Percentiles rank a stretch among this genome's conserved stretches.
These are phyloP conservation scores for Lophium mytilinum DNA, from an alignment of 495 filamentous ascomycete genomes.

Conservation along the genomic window DNA sequence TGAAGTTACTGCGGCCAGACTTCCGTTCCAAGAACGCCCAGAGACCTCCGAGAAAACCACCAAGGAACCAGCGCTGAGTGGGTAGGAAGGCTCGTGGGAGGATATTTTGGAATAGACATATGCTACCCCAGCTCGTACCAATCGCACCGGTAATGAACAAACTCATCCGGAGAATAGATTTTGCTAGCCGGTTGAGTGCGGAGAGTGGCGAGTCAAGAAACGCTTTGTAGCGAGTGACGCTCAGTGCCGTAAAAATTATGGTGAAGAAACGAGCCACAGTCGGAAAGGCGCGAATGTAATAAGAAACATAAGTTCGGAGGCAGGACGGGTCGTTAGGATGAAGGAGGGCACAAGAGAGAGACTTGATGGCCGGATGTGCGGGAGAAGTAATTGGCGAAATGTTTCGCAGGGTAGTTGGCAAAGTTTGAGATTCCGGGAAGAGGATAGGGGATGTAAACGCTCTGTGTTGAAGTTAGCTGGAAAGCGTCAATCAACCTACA, in stretches of 20 bases:
- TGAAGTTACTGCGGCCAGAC: slow-evolving; percentile 53
- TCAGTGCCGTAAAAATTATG: slow-evolving; percentile 58
- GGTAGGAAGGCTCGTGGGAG: slow-evolving; percentile 70
- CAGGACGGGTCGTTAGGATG: slow-evolving; percentile 85
- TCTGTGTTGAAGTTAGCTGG: slow-evolving; percentile 28
- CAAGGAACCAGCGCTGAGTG: slow-evolving; percentile 77
- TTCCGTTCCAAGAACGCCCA: slow-evolving; percentile 67
- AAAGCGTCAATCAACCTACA: background rate
- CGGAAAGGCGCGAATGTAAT: slow-evolving; percentile 74
- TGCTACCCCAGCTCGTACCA: slow-evolving; percentile 73
- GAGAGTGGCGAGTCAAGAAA: slow-evolving; percentile 59
- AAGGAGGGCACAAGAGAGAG: slow-evolving; percentile 82
- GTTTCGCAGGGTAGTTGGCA: slow-evolving; percentile 55
- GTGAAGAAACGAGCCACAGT: slow-evolving; percentile 67
- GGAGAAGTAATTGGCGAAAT: slow-evolving; percentile 73
- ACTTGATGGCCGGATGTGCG: slow-evolving; percentile 75
- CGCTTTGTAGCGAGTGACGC: slow-evolving; percentile 54
- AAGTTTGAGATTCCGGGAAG: slow-evolving; percentile 55
- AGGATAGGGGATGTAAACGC: slow-evolving; percentile 79
- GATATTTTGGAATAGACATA: slow-evolving; percentile 76
- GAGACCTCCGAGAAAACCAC: slow-evolving; percentile 73
- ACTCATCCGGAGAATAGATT: slow-evolving; percentile 56
- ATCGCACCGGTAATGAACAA: slow-evolving; percentile 69
- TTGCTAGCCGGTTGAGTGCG: slow-evolving; percentile 54
- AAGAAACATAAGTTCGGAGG: slow-evolving; percentile 71